Evolutionary conservation across 495 filamentous ascomycete species (phyloP).

Genomic region (Zalerion maritima): DNA sequence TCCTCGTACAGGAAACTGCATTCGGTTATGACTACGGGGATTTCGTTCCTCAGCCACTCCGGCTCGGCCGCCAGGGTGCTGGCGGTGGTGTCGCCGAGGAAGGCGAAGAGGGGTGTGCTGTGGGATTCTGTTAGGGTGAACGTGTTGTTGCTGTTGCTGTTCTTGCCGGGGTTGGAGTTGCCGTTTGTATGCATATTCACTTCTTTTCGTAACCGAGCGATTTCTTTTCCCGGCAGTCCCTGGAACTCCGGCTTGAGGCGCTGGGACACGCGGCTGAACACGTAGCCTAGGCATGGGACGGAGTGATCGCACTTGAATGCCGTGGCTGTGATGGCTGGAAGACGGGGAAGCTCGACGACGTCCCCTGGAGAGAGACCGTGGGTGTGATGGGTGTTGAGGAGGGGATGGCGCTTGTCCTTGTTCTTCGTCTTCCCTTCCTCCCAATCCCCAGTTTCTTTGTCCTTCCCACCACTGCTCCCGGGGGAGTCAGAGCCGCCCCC

Average conservation of each 20-base stretch:
- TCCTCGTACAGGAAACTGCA: conserved; percentile 21
- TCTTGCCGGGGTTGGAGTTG: no score
- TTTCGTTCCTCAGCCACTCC: conserved; percentile 9
- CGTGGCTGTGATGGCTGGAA: conserved; percentile 12
- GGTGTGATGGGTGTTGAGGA: conserved; percentile 12
- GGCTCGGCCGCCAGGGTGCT: conserved; percentile 10
- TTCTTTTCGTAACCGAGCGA: conserved; percentile 10
- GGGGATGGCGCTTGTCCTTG: conserved; percentile 1
- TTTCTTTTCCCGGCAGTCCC: conserved; percentile 6
- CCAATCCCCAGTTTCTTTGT: background rate
- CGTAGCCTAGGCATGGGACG: conserved; percentile 23
- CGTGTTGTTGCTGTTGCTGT: no score
- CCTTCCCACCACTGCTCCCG: no score
- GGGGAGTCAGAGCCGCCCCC: no score
- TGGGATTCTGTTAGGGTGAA: conserved; percentile 16
- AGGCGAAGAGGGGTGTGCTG: conserved; percentile 20
- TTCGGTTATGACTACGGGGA: conserved; percentile 24
- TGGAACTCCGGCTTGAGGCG: conserved; percentile 14
- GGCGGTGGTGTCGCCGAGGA: conserved; percentile 23
- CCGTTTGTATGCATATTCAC: no score
- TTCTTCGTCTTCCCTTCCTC: background rate
- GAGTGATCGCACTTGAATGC: conserved; percentile 22
- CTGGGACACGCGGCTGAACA: conserved; percentile 15
- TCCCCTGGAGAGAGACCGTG: conserved; percentile 11
- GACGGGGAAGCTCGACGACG: conserved; percentile 11